phyloP scores from a whole-genome alignment of 495 filamentous ascomycete genomes.

The Aspergillus sclerotiicarbonarius region DNA sequence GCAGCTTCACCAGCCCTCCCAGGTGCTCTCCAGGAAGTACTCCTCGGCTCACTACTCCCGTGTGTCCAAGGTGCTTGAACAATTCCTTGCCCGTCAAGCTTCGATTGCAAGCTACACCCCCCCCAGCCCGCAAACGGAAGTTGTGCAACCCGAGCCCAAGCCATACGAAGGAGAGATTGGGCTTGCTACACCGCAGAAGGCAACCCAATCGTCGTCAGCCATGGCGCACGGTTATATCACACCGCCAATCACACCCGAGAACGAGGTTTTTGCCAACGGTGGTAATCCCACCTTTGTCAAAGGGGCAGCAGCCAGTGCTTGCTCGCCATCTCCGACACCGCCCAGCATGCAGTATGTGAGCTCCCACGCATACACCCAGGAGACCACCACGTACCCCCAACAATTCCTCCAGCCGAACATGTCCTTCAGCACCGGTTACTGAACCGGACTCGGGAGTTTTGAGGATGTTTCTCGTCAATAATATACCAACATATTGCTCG shows the following conservation, averaged over 20 bases:
- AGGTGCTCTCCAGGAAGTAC: slow-evolving; percentile 85
- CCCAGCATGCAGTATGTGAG: slow-evolving; percentile 41
- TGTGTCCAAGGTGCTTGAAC: slow-evolving; percentile 76
- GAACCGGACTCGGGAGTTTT: slow-evolving; percentile 10
- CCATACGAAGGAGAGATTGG: slow-evolving; percentile 48
- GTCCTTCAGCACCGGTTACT: slow-evolving; percentile 36
- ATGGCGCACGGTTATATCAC: slow-evolving; percentile 83
- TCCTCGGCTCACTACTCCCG: slow-evolving; percentile 74
- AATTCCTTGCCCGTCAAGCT: slow-evolving; percentile 82
- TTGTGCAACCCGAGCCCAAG: slow-evolving; percentile 52
- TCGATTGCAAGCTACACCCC: slow-evolving; percentile 68
- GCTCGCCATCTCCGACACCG: slow-evolving; percentile 41
- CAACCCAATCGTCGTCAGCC: slow-evolving; percentile 54
- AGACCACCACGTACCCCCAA: slow-evolving; percentile 35
- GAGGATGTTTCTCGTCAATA: slow-evolving; percentile 10
- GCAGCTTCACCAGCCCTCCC: slow-evolving; percentile 81
- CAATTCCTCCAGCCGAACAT: slow-evolving; percentile 41
- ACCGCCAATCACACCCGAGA: slow-evolving; percentile 94
- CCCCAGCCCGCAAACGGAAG: slow-evolving; percentile 69
- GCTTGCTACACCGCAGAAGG: slow-evolving; percentile 85
- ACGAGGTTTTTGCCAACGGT: slow-evolving; percentile 53
- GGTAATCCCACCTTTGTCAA: slow-evolving; percentile 29
- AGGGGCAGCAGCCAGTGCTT: slow-evolving; percentile 25
- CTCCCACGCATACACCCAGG: slow-evolving; percentile 40
- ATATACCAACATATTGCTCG: slow-evolving; percentile 13